Evolutionary conservation across 495 filamentous ascomycete species (phyloP).

Genomic region (Aspergillus affinis): DNA sequence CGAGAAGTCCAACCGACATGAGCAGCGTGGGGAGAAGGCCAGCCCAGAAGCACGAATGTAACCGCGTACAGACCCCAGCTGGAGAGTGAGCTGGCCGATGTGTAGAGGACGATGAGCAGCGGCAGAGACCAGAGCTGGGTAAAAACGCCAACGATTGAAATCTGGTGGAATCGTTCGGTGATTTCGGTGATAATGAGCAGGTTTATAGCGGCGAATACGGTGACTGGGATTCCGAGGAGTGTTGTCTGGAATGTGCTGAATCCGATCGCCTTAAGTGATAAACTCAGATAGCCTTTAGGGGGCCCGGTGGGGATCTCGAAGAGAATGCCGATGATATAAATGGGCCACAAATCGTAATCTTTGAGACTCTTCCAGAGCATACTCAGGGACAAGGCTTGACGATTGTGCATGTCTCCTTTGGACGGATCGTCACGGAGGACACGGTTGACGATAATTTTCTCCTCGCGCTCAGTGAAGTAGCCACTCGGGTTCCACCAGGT

Average conservation of each 20-base stretch:
- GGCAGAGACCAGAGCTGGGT: conserved; percentile 6
- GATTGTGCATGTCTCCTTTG: conserved; percentile 68
- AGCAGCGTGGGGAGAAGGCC: conserved; percentile 21
- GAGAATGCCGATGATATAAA: conserved; percentile 54
- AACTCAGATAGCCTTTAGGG: conserved; percentile 50
- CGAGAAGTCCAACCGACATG: conserved; percentile 40
- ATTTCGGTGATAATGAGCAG: conserved; percentile 2
- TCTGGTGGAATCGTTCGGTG: background rate
- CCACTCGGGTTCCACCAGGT: conserved; percentile 60
- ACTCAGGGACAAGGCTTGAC: conserved; percentile 45
- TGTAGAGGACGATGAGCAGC: conserved; percentile 3
- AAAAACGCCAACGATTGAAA: background rate
- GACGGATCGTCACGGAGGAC: conserved; percentile 70
- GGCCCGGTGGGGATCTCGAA: conserved; percentile 51
- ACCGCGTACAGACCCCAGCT: conserved; percentile 5
- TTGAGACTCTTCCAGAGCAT: conserved; percentile 48
- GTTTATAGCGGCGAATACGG: conserved; percentile 28
- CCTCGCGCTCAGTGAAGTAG: conserved; percentile 46
- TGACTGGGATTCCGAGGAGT: conserved; percentile 56
- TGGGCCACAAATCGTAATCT: conserved; percentile 54
- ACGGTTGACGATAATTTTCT: conserved; percentile 70
- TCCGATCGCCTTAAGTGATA: conserved; percentile 51
- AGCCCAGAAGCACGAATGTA: conserved; percentile 1
- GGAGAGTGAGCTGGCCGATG: background rate
- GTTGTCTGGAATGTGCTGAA: conserved; percentile 64